Base-by-base conservation (phyloP, 768 basidiomycete genomes). In the Russula sp. region DNA sequence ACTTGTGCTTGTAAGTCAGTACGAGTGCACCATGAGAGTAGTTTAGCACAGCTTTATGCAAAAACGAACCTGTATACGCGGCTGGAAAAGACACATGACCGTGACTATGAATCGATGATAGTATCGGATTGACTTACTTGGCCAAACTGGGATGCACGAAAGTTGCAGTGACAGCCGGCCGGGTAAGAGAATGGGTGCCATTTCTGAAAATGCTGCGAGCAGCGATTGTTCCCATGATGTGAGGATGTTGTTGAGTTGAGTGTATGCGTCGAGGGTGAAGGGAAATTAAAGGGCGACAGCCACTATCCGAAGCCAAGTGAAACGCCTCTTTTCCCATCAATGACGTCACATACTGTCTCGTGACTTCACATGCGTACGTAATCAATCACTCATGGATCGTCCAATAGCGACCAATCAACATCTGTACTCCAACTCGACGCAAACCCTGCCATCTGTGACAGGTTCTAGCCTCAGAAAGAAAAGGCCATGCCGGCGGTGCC, bases 1-100 rank as follows among this genome's bases (percentile, higher is more conserved):
- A 73, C 79, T 79, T 18, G 56, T 59, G 38, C 62, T 64, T 14
- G 38, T 16, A 13, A 30, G 48, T 58, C 20, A 66, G 48, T 22
- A 42, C 44, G 13, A 38, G 24, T n/a, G 18, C 34, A 16, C 5
- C 5, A n/a, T 28, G 16, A 42, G n/a, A 28, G 50, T 2, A 44
- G 38, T 34, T 26, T 20, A 11, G 11, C 11, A 9, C 22, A 30
- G 36, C 18, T 36, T 0, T 20, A 40, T 26, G 49, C 57, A 30
- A 16, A 53, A 30, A 67, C 65, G 36, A 38, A 67, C 66, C 66
- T 65, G 20, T 65, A 67, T 60, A 52, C 18, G 20, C 26, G 63
- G 13, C 66, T 67, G 46, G 38, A 34, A 11, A 34, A 26, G 16
- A 13, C 5, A 16, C 5, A 32, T 65, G 22, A 65, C 9, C 5